These are phyloP conservation scores for Simplicillium aogashimaense DNA, from an alignment of 2,329 filamentous ascomycete species.

Conservation along the genomic window DNA sequence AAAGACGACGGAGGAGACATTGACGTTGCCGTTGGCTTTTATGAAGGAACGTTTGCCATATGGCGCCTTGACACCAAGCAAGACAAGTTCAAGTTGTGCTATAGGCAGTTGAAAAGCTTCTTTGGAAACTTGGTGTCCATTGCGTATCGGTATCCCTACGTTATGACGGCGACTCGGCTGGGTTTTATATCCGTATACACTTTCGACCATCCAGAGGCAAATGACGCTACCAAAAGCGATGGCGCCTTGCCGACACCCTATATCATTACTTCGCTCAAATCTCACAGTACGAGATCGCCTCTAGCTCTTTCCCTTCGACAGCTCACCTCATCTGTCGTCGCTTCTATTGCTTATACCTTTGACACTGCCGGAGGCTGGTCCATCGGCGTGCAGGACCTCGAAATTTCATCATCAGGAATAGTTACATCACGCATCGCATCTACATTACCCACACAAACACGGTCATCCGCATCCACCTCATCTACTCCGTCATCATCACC, in stretches of 20 bases:
- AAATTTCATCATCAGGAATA: constrained; percentile 37
- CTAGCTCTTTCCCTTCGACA: constrained; percentile 75
- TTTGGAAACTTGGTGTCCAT: constrained; percentile 60
- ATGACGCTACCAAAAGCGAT: constrained; percentile 3
- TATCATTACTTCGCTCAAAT: constrained; percentile 69
- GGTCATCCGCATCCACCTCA: constrained; percentile 9
- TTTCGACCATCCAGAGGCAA: constrained; percentile 29
- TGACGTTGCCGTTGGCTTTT: constrained; percentile 59
- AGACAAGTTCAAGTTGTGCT: constrained; percentile 35
- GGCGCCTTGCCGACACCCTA: constrained; percentile 15
- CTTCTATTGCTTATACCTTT: constrained; percentile 80
- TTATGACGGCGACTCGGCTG: constrained; percentile 67
- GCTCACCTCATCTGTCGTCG: constrained; percentile 53
- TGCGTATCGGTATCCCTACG: constrained; percentile 63
- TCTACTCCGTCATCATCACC: constrained; percentile 6
- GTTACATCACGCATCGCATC: constrained; percentile 25
- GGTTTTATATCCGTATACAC: constrained; percentile 70
- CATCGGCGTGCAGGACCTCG: constrained; percentile 83
- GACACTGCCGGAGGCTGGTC: constrained; percentile 75
- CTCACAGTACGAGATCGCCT: constrained; percentile 68
- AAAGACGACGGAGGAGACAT: constrained; percentile 43
- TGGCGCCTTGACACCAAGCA: constrained; percentile 48
- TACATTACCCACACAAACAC: constrained; percentile 20
- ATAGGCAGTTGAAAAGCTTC: constrained; percentile 50
- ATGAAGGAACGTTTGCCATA: constrained; percentile 60